Percentiles rank a stretch among this genome's conserved stretches.
Conservation (phyloP, 805 yeast genomes). For the Ogataea methylovora region DNA sequence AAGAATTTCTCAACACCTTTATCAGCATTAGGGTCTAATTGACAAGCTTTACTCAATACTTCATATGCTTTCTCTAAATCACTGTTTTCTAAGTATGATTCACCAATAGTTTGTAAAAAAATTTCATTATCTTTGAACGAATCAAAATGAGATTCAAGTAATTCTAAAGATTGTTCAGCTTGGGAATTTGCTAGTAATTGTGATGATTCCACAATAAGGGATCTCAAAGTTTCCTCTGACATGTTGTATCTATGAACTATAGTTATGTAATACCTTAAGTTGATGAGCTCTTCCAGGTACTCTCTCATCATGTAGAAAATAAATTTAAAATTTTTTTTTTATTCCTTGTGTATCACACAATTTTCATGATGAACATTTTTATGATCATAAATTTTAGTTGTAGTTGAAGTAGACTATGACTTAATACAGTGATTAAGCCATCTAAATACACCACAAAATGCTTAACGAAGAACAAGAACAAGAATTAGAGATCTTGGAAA, state of each 20-base stretch:
- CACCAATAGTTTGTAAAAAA: conserved; percentile 57
- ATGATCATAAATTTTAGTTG: too few relatives aligned
- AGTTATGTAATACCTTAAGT: too few relatives aligned
- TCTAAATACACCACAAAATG: too few relatives aligned
- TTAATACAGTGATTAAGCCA: too few relatives aligned
- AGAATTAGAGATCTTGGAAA: conserved; percentile 82
- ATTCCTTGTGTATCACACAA: too few relatives aligned
- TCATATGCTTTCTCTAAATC: conserved; percentile 73
- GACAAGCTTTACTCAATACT: conserved; percentile 50
- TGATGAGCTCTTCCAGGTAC: too few relatives aligned
- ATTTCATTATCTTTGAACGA: conserved; percentile 34
- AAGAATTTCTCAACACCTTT: conserved; percentile 76
- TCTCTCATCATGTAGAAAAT: too few relatives aligned
- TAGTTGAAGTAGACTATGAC: too few relatives aligned
- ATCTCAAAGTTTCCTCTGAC: conserved; percentile 4
- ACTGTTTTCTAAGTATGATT: conserved; percentile 71
- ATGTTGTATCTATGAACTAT: too few relatives aligned
- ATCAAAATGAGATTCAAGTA: conserved; percentile 31
- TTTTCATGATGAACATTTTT: too few relatives aligned
- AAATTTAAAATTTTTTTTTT: too few relatives aligned
- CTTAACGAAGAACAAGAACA: conserved; percentile 78
- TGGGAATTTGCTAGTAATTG: conserved; percentile 39
- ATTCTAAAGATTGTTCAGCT: conserved; percentile 45
- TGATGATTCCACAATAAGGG: conserved; percentile 29
- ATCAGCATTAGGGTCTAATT: conserved; percentile 58